Evolutionary conservation across 2,329 filamentous ascomycete species (phyloP).

Genomic region (Calonectria leucothoes): DNA sequence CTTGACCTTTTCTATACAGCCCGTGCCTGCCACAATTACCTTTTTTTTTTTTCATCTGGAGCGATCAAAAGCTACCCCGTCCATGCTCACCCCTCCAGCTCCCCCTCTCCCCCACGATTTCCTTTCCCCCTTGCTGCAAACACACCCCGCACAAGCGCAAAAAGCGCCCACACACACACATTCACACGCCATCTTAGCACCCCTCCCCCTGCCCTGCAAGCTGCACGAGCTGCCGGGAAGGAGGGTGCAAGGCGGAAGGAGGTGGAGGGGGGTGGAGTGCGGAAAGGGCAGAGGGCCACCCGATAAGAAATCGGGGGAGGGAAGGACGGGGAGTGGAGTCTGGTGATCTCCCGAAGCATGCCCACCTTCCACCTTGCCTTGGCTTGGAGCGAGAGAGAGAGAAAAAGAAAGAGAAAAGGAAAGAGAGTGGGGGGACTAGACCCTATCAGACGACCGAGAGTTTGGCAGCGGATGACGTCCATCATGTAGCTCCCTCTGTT

Average conservation of each 20-base stretch:
- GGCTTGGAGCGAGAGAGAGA: neutral
- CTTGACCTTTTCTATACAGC: neutral
- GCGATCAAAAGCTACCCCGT: neutral
- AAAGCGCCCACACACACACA: neutral
- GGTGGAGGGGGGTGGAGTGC: no score
- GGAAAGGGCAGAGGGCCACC: neutral
- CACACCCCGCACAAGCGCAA: neutral
- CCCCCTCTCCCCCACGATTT: neutral
- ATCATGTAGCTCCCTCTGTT: neutral
- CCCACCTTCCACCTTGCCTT: no score
- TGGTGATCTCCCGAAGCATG: constrained; percentile 11
- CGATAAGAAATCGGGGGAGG: neutral
- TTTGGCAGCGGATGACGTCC: neutral
- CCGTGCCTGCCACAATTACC: neutral
- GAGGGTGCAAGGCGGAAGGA: no score
- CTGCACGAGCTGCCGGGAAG: neutral
- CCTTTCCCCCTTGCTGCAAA: neutral
- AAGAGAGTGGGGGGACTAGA: neutral
- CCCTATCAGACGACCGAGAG: neutral
- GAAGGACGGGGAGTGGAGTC: constrained; percentile 2
- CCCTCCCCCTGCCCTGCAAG: neutral
- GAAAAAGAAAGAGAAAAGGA: neutral
- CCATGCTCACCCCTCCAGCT: neutral
- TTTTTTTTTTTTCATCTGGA: neutral
- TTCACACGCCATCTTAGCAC: neutral